Evolutionary conservation across 305 asterid genomes (phyloP), one percentile per base, ranked within the genome.

Genomic region (Coffea humblotiana): DNA sequence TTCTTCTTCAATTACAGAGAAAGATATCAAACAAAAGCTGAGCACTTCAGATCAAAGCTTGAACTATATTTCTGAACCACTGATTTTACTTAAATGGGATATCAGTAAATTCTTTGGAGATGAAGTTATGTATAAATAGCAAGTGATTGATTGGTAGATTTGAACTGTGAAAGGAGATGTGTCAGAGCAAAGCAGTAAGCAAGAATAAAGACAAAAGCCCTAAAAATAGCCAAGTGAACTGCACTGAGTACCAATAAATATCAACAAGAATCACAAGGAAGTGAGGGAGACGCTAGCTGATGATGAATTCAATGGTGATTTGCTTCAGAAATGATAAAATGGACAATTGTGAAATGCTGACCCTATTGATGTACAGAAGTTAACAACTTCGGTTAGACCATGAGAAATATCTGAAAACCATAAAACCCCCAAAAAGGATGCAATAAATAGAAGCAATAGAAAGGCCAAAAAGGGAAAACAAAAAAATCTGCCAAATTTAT

Each of bases 361-460:
- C 86, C 86, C 80, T 83, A 74, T 66, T 78, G 85, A 82, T 67
- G 85, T 79, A 76, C 80, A 84, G 82, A 84, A 82, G 85, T 78
- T 75, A 51, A 81, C 77, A 74, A 80, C 37, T 81, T 77, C 72
- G 68, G 83, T 82, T 70, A 84, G 87, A 85, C 72, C 83, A 89
- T 87, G 89, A 88, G 86, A 90, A 89, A 92, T 86, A 90, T 89
- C 88, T 89, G 92, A 85, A 76, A 84, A 80, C 84, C 86, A 89
- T 86, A 82, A 88, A 85, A 80, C 61, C 83, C 83, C 48, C 63
- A 79, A 75, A 76, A 74, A 64, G 64, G 56, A 81, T 80, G 82
- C 86, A 89, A 79, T 79, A 84, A 85, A 82, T 71, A 82, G 81
- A 78, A 65, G 68, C 43, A 82, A 71, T 75, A 87, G 80, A 79